Evolutionary conservation across 495 filamentous ascomycete genomes (phyloP), one percentile per base, ranked within the genome.

Genomic region (Hypoxylon intermedium): DNA sequence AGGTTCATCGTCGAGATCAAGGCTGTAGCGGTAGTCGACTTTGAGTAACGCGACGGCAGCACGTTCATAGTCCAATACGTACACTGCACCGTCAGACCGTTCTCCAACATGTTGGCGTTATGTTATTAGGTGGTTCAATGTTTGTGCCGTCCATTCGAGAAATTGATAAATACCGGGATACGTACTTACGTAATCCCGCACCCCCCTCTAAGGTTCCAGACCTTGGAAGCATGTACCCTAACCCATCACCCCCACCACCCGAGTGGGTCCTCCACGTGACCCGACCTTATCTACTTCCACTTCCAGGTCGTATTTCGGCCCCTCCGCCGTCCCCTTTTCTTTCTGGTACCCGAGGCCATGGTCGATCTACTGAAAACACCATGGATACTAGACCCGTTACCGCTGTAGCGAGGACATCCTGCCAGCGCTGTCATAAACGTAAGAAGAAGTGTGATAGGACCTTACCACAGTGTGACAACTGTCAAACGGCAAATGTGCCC

Each of bases 361-460:
- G 4, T 43, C 28, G 28, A 11, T 43, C 15, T 37, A 16, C 6
- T 30, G n/a, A 43, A 12, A 53, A 42, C 37, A 34, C 34, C 40
- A 53, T 53, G 38, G 50, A 53, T 53, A 42, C 13, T n/a, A 6
- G 11, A 30, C 5, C 19, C 4, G 41, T 58, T 30, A 52, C 47
- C 24, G 68, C 68, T 24, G 37, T 63, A 47, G 68, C 68, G 15
- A 60, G 60, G 23, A 66, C 46, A 34, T 76, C 74, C 20, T 76
- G 74, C 53, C 68, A 69, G 18, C 60, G 74, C 11, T 76, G 74
- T 33, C 70, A 76, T 54, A 68, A 67, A 26, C 40, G 74, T 6
- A 76, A 76, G 55, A 76, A 76, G 58, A 70, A 72, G 18, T 76
- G 74, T 43, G 72, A 76, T 52, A 72, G 67, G 26, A 50, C 52